Base-by-base conservation (phyloP, 345 rosid genomes). In the Brassica incana region DNA sequence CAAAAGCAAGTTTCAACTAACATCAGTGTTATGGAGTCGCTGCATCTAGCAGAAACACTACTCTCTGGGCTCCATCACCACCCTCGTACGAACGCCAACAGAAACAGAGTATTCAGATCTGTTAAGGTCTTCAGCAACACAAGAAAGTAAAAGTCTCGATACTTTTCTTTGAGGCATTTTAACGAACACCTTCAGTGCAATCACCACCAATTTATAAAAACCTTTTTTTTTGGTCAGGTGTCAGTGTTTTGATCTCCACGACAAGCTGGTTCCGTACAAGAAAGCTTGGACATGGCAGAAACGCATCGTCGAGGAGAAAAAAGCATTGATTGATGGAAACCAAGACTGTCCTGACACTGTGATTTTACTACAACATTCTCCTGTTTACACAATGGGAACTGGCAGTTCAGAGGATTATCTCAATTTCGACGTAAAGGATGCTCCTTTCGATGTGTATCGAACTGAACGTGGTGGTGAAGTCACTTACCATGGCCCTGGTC, bases 401-500 rank as follows among this genome's bases (percentile, higher is more conserved):
- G 85, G 75, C 3, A 88, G 94, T 68, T 85, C 91, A 18, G 84
- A 85, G 15, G 85, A 83, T 72, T 85, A 78, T 80, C 86, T 92
- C 45, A 85, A 87, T 77, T 94, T 92, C 75, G 91, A 92, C 60
- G 3, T 84, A 76, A 78, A 86, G 56, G 66, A 89, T 61, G 87
- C 92, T 84, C 95, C 97, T 82, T 88, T 81, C 32, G 88, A 92
- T 72, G 87, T 95, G 64, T 87, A 83, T 79, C 86, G 90, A 74
- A 91, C 95, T 11, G 95, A 95, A 60, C 88, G 97, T 32, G 97
- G 97, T 40, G 99, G 99, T 12, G 97, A 90, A 78, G 94, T 91
- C 81, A 92, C 99, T n/a, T 91, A 92, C 81, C 95, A 92, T 69
- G 97, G 97, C 0, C 97, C 99, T 80, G 99, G 94, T 30, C 97